These are phyloP conservation scores for Geranium rotundifolium DNA, from an alignment of 345 rosid genomes.

Conservation along the genomic window DNA sequence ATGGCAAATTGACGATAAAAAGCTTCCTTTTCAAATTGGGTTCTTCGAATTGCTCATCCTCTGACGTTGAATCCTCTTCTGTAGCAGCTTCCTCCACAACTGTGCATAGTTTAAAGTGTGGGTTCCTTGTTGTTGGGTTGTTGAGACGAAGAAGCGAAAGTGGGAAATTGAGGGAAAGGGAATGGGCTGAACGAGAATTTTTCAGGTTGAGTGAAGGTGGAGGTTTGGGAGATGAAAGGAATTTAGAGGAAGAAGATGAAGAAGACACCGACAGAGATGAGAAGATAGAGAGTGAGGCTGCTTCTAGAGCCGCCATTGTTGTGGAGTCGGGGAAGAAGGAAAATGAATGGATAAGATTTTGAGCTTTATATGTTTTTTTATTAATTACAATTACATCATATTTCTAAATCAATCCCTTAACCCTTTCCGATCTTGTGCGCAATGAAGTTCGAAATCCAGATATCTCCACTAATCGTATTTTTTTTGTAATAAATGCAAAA, in stretches of 20 bases:
- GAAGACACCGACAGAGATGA: conserved; percentile 5
- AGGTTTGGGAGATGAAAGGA: conserved; percentile 4
- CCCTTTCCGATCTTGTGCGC: too few species aligned
- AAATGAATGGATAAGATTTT: conserved; percentile 5
- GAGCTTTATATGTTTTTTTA: neutral
- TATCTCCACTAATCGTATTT: too few species aligned
- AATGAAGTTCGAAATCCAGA: too few species aligned
- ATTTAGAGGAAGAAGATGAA: conserved; percentile 1
- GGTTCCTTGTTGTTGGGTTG: conserved; percentile 5
- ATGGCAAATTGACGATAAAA: conserved; percentile 62
- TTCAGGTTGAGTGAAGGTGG: neutral
- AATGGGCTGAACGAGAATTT: conserved; percentile 3
- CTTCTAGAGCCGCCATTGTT: conserved; percentile 54
- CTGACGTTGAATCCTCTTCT: conserved; percentile 12
- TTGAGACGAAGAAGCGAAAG: conserved; percentile 9
- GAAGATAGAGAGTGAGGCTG: conserved; percentile 27
- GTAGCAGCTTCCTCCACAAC: conserved; percentile 31
- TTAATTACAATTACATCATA: too few species aligned
- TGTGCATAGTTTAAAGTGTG: conserved; percentile 20
- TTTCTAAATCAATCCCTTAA: too few species aligned
- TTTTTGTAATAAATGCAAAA: too few species aligned
- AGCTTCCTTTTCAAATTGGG: conserved; percentile 55
- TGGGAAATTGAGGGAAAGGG: conserved; percentile 19
- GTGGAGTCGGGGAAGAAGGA: neutral
- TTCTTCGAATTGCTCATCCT: conserved; percentile 18